phyloP scores from a whole-genome alignment of 1,284 basidiomycete genomes.

The Apiotrichum akiyoshidainum region DNA sequence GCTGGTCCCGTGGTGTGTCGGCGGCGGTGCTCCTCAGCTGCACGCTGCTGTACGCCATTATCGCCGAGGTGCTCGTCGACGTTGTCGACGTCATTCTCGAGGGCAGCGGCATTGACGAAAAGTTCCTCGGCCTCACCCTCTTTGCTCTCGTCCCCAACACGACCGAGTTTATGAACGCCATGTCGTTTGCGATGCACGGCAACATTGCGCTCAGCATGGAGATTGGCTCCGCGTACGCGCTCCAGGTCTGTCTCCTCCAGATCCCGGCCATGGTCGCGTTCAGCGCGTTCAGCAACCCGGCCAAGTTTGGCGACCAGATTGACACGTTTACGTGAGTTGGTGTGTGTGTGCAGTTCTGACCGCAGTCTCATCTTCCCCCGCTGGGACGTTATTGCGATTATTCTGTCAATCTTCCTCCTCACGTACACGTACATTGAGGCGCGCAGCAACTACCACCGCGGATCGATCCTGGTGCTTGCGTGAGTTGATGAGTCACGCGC shows the following conservation, averaged over 20 bases:
- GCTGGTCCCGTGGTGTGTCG: constrained; percentile 83
- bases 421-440: constrained; percentile 99
- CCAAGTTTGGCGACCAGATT: constrained; percentile 73
- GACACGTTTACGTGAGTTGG: constrained; percentile 77
- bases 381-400: constrained; percentile 96
- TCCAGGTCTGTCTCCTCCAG: constrained; percentile 96
- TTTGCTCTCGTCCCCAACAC: constrained; percentile 98
- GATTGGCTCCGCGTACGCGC: constrained; percentile 96
- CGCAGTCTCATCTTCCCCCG: constrained; percentile 90
- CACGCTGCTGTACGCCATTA: constrained; percentile 89
- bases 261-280: constrained; percentile 99
- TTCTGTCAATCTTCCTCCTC: constrained; percentile 90
- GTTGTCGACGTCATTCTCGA: constrained; percentile 93
- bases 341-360: background rate
- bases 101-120: constrained; percentile 93
- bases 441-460: constrained; percentile 93
- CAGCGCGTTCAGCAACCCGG: constrained; percentile 85
- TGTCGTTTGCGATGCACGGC: constrained; percentile 96
- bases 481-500: too few species aligned
- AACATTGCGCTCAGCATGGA: constrained; percentile 98
- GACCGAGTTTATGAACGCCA: constrained; percentile 99
- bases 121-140: constrained; percentile 93
- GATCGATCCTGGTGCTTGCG: constrained; percentile 87
- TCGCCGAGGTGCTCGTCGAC: constrained; percentile 91
- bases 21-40: constrained; percentile 83